A percentile compares a stretch with the other conserved stretches of the same genome.
These are phyloP conservation scores for Plicaturopsis crispa DNA, from an alignment of 768 basidiomycete genomes.

Conservation along the genomic window DNA sequence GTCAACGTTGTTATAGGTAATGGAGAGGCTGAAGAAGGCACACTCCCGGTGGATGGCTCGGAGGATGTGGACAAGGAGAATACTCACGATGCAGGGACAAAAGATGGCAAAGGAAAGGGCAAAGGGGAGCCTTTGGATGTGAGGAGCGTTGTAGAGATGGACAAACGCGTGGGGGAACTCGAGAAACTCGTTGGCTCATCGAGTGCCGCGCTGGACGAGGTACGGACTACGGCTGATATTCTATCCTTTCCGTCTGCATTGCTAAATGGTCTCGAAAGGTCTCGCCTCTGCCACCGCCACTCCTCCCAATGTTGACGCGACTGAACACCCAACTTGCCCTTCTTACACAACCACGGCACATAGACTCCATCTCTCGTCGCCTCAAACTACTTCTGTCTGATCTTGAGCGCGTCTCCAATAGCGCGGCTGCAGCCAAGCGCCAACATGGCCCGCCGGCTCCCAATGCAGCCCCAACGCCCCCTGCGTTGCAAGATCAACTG, in stretches of 20 bases:
- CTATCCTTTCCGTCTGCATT: not conserved
- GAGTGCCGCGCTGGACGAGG: conserved; percentile 77
- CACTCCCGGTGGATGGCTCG: conserved; percentile 9
- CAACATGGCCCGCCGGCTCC: conserved; percentile 3
- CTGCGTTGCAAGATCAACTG: conserved; percentile 48
- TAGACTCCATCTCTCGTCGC: conserved; percentile 91
- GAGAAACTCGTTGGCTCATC: conserved; percentile 81
- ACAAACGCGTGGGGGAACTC: conserved; percentile 75
- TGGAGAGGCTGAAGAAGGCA: conserved; percentile 22
- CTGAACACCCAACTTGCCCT: conserved; percentile 82
- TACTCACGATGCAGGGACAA: conserved; percentile 3
- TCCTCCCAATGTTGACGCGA: conserved; percentile 75
- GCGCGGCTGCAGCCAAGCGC: conserved; percentile 13
- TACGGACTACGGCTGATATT: no score
- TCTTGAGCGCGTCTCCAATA: conserved; percentile 69
- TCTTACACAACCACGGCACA: conserved; percentile 91
- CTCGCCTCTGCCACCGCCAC: conserved; percentile 67
- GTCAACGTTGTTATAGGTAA: conserved; percentile 46
- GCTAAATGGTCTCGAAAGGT: conserved; percentile 29
- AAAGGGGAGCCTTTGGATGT: conserved; percentile 27
- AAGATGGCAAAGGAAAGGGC: conserved; percentile 8
- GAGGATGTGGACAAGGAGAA: conserved; percentile 9
- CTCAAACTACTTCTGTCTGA: conserved; percentile 90
- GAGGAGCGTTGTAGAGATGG: conserved; percentile 62
- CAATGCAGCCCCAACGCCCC: conserved; percentile 12